Percentiles rank a stretch among this genome's conserved stretches.
Conservation (phyloP, 192 early-diverging fungal species). For the Linderina pennispora region DNA sequence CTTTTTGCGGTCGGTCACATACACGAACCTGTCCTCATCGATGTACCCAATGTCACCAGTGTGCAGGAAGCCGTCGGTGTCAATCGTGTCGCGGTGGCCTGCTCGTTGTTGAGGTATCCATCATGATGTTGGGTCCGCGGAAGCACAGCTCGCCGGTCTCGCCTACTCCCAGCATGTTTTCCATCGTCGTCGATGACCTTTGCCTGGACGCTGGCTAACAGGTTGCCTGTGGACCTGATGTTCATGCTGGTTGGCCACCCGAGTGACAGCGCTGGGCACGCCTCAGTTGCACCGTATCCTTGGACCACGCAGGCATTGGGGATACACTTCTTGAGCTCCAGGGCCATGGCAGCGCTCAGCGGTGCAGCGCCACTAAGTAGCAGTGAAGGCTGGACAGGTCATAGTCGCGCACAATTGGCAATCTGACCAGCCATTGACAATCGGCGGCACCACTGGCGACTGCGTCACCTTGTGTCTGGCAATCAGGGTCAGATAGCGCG, state of each 20-base stretch:
- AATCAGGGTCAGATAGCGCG: constrained; percentile 47
- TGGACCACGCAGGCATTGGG: constrained; percentile 11
- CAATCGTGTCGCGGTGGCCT: constrained; percentile 62
- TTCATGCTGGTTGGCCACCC: background rate
- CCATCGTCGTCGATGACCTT: constrained; percentile 39
- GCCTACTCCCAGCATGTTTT: constrained; percentile 38
- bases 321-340: background rate
- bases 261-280: constrained; percentile 4
- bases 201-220: constrained; percentile 59
- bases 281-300: constrained; percentile 54
- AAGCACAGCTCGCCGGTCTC: constrained; percentile 71
- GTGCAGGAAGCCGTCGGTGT: too few relatives aligned
- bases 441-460: constrained; percentile 52
- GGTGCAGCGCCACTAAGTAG: background rate
- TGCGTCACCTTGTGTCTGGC: constrained; percentile 56
- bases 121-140: constrained; percentile 73
- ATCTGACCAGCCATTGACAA: constrained; percentile 2
- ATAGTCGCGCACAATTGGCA: background rate
- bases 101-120: constrained; percentile 69
- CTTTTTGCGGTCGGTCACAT: too few relatives aligned
- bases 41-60: too few relatives aligned
- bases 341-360: background rate
- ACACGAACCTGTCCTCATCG: too few relatives aligned
- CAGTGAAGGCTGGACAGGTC: background rate
- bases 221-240: constrained; percentile 50